phyloP scores from a whole-genome alignment of 768 basidiomycete genomes.

The Scleroderma citrinum region DNA sequence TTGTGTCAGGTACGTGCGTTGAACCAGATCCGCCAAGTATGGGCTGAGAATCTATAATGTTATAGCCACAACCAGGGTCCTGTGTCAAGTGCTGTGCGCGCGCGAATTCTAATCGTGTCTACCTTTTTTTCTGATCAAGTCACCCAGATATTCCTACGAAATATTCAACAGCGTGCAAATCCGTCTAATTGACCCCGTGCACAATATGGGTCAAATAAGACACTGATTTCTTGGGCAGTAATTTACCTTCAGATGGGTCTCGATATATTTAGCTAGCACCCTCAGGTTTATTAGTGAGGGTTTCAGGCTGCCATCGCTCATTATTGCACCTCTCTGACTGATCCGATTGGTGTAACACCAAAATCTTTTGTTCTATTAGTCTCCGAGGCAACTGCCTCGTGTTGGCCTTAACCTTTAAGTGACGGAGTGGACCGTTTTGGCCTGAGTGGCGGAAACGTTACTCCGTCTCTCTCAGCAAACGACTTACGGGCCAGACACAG shows the following conservation, averaged over 20 bases:
- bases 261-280: background rate
- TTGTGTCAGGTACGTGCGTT: background rate
- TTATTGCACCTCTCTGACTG: background rate
- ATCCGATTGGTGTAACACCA: background rate
- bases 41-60: background rate
- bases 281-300: background rate
- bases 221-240: background rate
- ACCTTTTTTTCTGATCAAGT: background rate
- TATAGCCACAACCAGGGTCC: background rate
- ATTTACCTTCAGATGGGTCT: background rate
- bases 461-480: background rate
- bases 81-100: background rate
- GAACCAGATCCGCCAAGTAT: background rate
- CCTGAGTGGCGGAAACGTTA: background rate
- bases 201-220: background rate
- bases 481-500: background rate
- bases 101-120: background rate
- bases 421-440: background rate
- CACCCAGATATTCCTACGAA: background rate
- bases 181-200: background rate
- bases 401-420: background rate
- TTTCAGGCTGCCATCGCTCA: background rate
- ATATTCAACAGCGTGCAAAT: background rate
- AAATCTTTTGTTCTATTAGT: background rate
- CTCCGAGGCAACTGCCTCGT: background rate